Evolutionary conservation across 345 rosid genomes (phyloP).

Genomic region (Populus pruinosa): DNA sequence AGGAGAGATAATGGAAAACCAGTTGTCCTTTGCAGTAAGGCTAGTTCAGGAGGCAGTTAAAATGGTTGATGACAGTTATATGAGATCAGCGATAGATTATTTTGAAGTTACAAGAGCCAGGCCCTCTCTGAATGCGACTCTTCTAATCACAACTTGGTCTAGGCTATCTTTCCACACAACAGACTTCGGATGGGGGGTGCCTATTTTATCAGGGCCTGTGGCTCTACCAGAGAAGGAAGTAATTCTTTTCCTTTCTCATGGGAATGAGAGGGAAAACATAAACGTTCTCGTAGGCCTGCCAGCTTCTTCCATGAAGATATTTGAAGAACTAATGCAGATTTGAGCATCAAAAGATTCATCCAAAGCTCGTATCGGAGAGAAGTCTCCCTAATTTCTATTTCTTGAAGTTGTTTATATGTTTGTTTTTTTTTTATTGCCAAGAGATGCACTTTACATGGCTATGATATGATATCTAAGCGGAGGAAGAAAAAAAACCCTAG

Average conservation of each 20-base stretch:
- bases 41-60: slow-evolving; percentile 59
- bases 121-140: slow-evolving; percentile 74
- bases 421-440: background rate
- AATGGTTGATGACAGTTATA: slow-evolving; percentile 61
- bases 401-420: background rate
- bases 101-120: slow-evolving; percentile 76
- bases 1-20: slow-evolving; percentile 57
- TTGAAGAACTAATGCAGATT: slow-evolving; percentile 54
- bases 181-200: slow-evolving; percentile 93
- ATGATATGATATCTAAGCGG: background rate
- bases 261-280: slow-evolving; percentile 54
- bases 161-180: slow-evolving; percentile 68
- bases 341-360: slow-evolving; percentile 14
- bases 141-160: slow-evolving; percentile 81
- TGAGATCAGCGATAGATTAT: slow-evolving; percentile 88
- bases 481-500: background rate
- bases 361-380: background rate
- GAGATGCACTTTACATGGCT: background rate
- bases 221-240: slow-evolving; percentile 89
- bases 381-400: background rate
- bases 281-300: slow-evolving; percentile 81
- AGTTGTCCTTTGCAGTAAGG: slow-evolving; percentile 47
- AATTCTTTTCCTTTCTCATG: slow-evolving; percentile 63
- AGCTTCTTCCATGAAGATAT: slow-evolving; percentile 65
- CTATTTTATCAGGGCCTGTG: slow-evolving; percentile 71